phyloP scores from a whole-genome alignment of 352 stramenopile genomes.

The Phytopythium mirpurense region DNA sequence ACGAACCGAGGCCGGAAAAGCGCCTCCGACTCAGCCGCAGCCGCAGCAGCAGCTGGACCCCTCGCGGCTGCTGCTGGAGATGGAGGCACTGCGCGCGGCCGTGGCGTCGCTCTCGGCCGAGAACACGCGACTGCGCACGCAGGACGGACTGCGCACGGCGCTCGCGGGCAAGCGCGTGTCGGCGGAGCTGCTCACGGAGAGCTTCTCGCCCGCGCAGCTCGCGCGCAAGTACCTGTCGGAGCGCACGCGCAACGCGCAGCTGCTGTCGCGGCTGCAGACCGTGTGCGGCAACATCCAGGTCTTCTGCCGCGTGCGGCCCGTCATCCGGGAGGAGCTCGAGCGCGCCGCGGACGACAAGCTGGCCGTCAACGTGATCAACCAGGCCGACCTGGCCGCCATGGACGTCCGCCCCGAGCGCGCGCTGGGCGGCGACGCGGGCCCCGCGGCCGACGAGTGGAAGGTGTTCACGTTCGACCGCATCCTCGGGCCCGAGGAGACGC shows the following conservation, averaged over 20 bases:
- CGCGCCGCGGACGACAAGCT: constrained; percentile 48
- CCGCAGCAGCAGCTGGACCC: constrained; percentile 25
- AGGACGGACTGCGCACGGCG: constrained; percentile 24
- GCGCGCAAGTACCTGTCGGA: constrained; percentile 88
- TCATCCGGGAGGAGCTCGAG: constrained; percentile 69
- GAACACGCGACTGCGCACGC: constrained; percentile 43
- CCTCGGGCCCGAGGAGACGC: constrained; percentile 89
- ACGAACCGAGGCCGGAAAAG: too few relatives aligned
- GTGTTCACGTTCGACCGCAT: constrained; percentile 98
- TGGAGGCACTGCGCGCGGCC: constrained; percentile 46
- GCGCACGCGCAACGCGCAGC: constrained; percentile 66
- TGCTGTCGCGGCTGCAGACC: constrained; percentile 77
- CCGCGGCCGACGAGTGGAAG: constrained; percentile 83
- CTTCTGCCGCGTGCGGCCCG: constrained; percentile 88
- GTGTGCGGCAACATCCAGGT: constrained; percentile 94
- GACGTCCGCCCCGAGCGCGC: constrained; percentile 63
- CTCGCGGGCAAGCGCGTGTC: constrained; percentile 46
- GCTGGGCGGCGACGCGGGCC: constrained; percentile 24
- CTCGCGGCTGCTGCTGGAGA: constrained; percentile 38
- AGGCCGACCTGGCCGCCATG: constrained; percentile 76
- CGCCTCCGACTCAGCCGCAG: constrained; percentile 25
- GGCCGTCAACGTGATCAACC: constrained; percentile 79
- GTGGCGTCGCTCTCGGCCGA: constrained; percentile 53
- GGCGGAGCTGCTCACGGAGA: constrained; percentile 57
- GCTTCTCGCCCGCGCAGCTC: constrained; percentile 61